A percentile compares a stretch with the other conserved stretches of the same genome.
phyloP scores from a whole-genome alignment of 2,329 filamentous ascomycete species.

The Cordyceps javanica region DNA sequence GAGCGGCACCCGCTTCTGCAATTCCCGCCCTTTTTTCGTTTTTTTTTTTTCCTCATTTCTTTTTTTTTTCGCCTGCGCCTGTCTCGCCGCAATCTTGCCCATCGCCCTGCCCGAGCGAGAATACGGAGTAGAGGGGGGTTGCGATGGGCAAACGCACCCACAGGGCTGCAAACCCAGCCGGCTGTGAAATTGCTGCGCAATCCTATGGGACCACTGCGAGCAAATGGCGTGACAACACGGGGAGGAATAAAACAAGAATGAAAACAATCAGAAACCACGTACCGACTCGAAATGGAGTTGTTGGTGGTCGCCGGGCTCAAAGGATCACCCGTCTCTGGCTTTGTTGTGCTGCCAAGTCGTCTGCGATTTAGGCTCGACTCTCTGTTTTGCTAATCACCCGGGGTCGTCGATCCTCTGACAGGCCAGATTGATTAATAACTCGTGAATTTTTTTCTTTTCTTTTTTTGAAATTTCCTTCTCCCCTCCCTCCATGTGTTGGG shows the following conservation, averaged over 20 bases:
- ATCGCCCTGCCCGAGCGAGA: no score
- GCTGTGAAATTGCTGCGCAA: conserved; percentile 4
- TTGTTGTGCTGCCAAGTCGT: neutral
- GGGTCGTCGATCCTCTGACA: conserved; percentile 1
- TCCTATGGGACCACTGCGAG: neutral
- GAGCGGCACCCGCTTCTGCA: neutral
- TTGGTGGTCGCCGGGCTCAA: neutral
- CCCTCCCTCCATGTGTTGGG: neutral
- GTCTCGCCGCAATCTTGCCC: neutral
- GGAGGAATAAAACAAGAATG: neutral
- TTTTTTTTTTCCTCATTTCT: no score
- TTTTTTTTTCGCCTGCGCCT: neutral
- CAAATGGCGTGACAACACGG: conserved; percentile 4
- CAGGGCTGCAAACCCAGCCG: conserved; percentile 12
- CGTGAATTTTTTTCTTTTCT: neutral
- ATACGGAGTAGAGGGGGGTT: no score
- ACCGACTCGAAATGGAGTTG: neutral
- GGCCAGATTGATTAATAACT: neutral
- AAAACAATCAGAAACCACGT: conserved; percentile 6
- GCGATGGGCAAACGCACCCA: neutral
- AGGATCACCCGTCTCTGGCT: neutral
- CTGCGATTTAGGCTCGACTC: neutral
- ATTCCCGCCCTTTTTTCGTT: no score
- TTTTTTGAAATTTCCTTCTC: no score
- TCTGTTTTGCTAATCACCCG: neutral